Evolutionary conservation across 192 early-diverging fungal species (phyloP).

Genomic region (Chytriomyces hyalinus): DNA sequence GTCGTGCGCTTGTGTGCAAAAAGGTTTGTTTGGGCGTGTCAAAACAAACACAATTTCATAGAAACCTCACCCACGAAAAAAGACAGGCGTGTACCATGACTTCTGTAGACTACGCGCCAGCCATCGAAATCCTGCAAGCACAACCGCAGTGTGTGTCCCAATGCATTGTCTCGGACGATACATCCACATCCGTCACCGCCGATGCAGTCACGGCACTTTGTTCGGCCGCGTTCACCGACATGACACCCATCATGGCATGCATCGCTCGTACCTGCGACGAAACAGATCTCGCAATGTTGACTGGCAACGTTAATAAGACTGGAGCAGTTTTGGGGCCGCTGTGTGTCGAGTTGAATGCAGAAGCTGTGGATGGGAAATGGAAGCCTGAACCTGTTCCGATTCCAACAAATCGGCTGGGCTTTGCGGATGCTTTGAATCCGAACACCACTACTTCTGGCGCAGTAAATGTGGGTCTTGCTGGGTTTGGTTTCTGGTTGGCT

Average conservation of each 20-base stretch:
- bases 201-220: not conserved
- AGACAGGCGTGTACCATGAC: no score
- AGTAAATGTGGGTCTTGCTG: no score
- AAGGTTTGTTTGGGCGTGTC: no score
- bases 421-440: not conserved
- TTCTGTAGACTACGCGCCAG: no score
- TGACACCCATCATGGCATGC: not conserved
- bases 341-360: not conserved
- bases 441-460: not conserved
- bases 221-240: not conserved
- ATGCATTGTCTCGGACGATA: no score
- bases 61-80: no score
- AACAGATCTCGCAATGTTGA: not conserved
- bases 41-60: no score
- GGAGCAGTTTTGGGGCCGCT: not conserved
- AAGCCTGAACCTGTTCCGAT: not conserved
- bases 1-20: no score
- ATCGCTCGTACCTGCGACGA: not conserved
- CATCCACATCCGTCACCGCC: not conserved
- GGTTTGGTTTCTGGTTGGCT: no score
- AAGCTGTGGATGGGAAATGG: not conserved
- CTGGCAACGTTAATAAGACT: not conserved
- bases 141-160: no score
- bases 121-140: no score
- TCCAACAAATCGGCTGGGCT: not conserved